Base-by-base conservation (phyloP, 208 protist genomes). In the Strigomonas galati region DNA sequence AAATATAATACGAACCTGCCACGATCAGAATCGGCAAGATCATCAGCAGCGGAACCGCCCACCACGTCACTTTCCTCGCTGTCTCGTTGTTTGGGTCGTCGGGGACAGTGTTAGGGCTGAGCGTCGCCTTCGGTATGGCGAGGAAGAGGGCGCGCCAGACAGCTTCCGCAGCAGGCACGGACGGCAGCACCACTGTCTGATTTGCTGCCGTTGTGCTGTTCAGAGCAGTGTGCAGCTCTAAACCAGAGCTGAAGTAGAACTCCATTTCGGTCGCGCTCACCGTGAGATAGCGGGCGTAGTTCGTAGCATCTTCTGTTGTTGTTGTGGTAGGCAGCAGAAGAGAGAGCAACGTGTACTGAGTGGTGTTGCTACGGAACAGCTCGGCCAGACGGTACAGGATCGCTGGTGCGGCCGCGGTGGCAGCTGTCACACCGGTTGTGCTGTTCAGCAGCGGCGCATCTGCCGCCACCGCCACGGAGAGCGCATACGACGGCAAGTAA, bases 181-280 rank as follows among this genome's bases (percentile, higher is more conserved):
- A 35, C 12, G 75, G 80, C 24, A 76, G 70, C 12, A 54, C 2
- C 6, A 49, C 30, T 5, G 12, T 19, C 26, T n/a, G 24, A 10
- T 31, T 4, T 31, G n/a, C 19, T 24, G 30, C 12, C 0, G 60
- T 35, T 57, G 63, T 72, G 28, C 23, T 65, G 28, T 55, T 43
- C 19, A 65, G 54, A 10, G 68, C 69, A 0, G 58, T 35, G 68
- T 81, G 75, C 40, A 88, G 53, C 56, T 87, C 81, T 0, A 69
- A 70, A 23, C 79, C 81, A 37, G 71, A 88, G 69, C 72, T 70
- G 62, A 86, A 68, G 26, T 79, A 87, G 74, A 86, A 78, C 59
- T 87, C 84, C 30, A 82, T 72, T 0, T 72, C 67, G 32, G 76
- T 30, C 64, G 28, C 55, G n/a, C 26, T 28, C 10, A 44, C 55